These are phyloP conservation scores for Capniomyces stellatus DNA, from an alignment of 371 early-diverging fungal genomes.

Conservation along the genomic window DNA sequence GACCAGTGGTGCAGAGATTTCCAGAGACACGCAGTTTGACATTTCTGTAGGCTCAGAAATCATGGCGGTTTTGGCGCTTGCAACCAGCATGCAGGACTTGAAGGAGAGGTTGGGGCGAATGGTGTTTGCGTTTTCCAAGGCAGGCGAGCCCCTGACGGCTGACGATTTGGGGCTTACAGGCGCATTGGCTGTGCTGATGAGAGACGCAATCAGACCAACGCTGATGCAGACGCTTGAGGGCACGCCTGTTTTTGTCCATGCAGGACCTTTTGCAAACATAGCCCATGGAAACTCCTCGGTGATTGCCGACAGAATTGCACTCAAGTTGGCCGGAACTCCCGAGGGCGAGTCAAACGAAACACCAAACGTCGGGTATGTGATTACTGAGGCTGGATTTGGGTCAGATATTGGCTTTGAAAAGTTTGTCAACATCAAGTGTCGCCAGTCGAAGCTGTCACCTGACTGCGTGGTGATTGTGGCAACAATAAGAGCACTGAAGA, in stretches of 20 bases:
- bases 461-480: constrained; percentile 88
- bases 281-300: constrained; percentile 92
- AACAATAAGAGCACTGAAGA: constrained; percentile 88
- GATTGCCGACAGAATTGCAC: constrained; percentile 82
- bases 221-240: constrained; percentile 96
- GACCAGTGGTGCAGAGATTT: constrained; percentile 62
- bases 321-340: constrained; percentile 70
- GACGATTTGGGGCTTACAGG: constrained; percentile 92
- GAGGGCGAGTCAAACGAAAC: constrained; percentile 22
- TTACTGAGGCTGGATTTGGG: constrained; percentile 95
- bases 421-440: constrained; percentile 96
- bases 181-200: constrained; percentile 89
- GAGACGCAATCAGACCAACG: constrained; percentile 93
- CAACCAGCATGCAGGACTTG: constrained; percentile 78
- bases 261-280: constrained; percentile 96
- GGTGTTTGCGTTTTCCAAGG: constrained; percentile 74
- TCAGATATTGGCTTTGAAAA: constrained; percentile 99
- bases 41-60: constrained; percentile 94
- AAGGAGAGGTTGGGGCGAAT: constrained; percentile 77
- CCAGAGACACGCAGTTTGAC: constrained; percentile 82
- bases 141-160: constrained; percentile 72
- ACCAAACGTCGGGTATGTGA: constrained; percentile 67
- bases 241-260: constrained; percentile 94
- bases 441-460: constrained; percentile 70
- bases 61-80: constrained; percentile 90